Conservation (phyloP, 352 stramenopile genomes). For the Phytopythium chamaehyphon region DNA sequence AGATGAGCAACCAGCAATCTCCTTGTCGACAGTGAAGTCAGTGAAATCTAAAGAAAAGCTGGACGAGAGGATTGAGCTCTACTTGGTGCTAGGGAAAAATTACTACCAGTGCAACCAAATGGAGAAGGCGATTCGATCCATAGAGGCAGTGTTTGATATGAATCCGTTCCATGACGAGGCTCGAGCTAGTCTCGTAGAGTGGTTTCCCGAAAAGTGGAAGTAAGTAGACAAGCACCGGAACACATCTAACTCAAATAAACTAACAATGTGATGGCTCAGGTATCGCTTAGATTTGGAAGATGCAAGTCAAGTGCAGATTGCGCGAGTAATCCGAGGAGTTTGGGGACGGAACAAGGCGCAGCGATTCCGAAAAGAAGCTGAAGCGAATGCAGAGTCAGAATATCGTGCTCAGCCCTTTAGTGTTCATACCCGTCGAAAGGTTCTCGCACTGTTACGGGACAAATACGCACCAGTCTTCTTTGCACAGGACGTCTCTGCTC, state of each 20-base stretch:
- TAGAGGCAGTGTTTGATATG: conserved; percentile 62
- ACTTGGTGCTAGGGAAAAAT: conserved; percentile 50
- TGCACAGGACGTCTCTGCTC: conserved; percentile 47
- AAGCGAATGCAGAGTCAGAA: conserved; percentile 18
- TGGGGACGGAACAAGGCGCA: conserved; percentile 36
- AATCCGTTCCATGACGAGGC: conserved; percentile 53
- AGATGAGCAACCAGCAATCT: conserved; percentile 6
- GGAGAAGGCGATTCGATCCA: conserved; percentile 65
- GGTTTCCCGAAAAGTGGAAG: conserved; percentile 76
- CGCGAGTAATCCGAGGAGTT: conserved; percentile 51
- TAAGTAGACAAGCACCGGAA: conserved; percentile 16
- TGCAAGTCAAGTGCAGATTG: conserved; percentile 64
- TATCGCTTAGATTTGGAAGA: conserved; percentile 60
- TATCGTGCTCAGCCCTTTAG: conserved; percentile 44
- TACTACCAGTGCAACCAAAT: conserved; percentile 79
- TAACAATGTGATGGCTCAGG: conserved; percentile 14
- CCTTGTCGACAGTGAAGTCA: not conserved
- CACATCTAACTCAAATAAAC: no score
- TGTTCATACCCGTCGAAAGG: conserved; percentile 23
- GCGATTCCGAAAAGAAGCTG: conserved; percentile 11
- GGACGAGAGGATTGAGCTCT: conserved; percentile 30
- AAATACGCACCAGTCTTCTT: conserved; percentile 57
- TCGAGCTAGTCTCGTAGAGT: conserved; percentile 39
- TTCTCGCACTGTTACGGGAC: conserved; percentile 25
- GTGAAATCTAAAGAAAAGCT: not conserved